Base-by-base conservation (phyloP, 2,329 filamentous ascomycete genomes). In the Pseudogymnoascus sp. region DNA sequence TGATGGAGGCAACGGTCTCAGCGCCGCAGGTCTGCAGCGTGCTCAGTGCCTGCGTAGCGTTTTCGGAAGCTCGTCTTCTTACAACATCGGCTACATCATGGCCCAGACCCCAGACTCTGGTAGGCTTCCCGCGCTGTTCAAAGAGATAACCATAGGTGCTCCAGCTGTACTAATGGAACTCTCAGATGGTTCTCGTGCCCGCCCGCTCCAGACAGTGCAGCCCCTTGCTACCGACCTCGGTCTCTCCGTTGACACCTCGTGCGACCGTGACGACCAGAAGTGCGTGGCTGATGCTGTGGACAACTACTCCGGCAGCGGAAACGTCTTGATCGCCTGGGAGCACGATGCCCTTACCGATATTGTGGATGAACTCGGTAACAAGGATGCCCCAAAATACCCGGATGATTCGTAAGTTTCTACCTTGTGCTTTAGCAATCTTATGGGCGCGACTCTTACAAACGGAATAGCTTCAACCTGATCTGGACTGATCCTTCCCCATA, bases 301-400 rank as follows among this genome's bases (percentile, higher is more conserved):
- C 1, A 64, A 65, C 5, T 84, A 82, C 63, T 61, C 67, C 0
- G 79, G 80, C 0, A 62, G 69, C 0, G 81, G 81, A 1, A 86
- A 86, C 64, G 80, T 87, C 53, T 70, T 87, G 47, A 80, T 86
- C 30, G 79, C 82, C 73, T 86, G 83, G 83, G 79, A 85, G 66
- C 83, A 86, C 68, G 73, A 77, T 59, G 72, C 73, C 15, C 69
- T 86, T 57, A 77, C 74, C 35, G 75, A 82, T 63, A 80, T 86
- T 65, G 78, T 76, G 1, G 66, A 80, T 64, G 71, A 73, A 14
- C 68, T 87, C 15, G 84, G 83, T 0, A 80, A 77, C 60, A 68
- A 76, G 6, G 66, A 80, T 65, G 76, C 78, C 0, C 77, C 78
- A 1, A 68, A 71, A 4, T 86, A 85, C 67, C 80, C 80, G 0